Conservation (phyloP, 495 filamentous ascomycete genomes). For the Podospora australis region DNA sequence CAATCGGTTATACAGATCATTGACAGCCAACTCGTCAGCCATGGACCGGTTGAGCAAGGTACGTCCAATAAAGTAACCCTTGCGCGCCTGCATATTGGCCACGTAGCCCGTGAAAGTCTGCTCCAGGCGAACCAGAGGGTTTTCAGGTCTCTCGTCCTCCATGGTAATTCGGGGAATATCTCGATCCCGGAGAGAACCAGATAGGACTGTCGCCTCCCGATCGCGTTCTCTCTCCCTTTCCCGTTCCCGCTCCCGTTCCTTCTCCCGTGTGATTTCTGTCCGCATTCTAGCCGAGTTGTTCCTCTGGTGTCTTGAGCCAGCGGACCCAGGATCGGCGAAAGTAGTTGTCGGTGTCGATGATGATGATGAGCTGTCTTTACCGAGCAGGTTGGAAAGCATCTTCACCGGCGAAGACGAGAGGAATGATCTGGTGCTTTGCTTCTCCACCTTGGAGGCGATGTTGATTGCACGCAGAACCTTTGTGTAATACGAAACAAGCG, state of each 20-base stretch:
- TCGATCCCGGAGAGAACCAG: slow-evolving; percentile 40
- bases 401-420: slow-evolving; percentile 83
- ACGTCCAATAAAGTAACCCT: slow-evolving; percentile 77
- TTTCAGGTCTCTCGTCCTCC: slow-evolving; percentile 44
- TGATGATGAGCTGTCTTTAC: slow-evolving; percentile 37
- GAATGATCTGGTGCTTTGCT: slow-evolving; percentile 48
- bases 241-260: slow-evolving; percentile 2
- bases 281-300: slow-evolving; percentile 12
- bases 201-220: slow-evolving; percentile 26
- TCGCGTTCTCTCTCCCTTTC: background rate
- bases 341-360: slow-evolving; percentile 12
- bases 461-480: slow-evolving; percentile 70
- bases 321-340: no score
- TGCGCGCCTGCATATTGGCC: slow-evolving; percentile 71
- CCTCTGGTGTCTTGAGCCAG: slow-evolving; percentile 32
- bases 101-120: slow-evolving; percentile 82
- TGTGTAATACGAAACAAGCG: slow-evolving; percentile 59
- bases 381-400: slow-evolving; percentile 75
- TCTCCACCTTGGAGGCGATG: slow-evolving; percentile 54
- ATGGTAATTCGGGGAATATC: slow-evolving; percentile 39
- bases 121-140: slow-evolving; percentile 64
- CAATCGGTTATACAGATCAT: slow-evolving; percentile 85
- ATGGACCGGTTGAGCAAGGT: slow-evolving; percentile 61
- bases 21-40: slow-evolving; percentile 72
- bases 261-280: slow-evolving; percentile 37